Evolutionary conservation across 1,139 yeast genomes (phyloP).

Genomic region (Geotrichum europaeum): DNA sequence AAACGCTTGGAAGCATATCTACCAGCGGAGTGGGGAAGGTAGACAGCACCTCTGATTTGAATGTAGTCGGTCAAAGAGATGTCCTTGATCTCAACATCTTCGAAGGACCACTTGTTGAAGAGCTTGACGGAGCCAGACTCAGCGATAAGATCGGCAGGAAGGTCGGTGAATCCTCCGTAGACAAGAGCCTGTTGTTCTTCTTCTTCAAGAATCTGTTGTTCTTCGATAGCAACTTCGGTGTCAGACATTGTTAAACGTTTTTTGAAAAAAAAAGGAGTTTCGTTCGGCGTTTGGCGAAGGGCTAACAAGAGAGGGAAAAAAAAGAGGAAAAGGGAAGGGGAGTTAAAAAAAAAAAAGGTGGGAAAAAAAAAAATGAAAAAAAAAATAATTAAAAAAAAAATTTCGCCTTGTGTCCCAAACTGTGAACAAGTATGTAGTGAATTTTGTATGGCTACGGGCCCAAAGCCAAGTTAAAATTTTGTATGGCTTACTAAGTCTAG

Average conservation of each 20-base stretch:
- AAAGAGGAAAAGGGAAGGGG: neutral
- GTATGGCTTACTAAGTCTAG: neutral
- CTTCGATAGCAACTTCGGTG: neutral
- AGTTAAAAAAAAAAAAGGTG: neutral
- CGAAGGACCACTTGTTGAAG: conserved; percentile 99
- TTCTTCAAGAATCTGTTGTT: conserved; percentile 13
- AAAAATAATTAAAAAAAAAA: neutral
- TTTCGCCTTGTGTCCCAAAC: neutral
- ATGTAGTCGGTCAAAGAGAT: conserved; percentile 97
- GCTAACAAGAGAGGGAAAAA: neutral
- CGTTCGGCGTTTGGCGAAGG: neutral
- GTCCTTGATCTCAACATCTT: conserved; percentile 96
- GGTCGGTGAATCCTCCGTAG: conserved; percentile 50
- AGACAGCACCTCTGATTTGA: conserved; percentile 96
- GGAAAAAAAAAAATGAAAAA: neutral
- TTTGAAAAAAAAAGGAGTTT: neutral
- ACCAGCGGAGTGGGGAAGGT: conserved; percentile 99
- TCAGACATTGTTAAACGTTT: neutral
- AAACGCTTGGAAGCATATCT: conserved; percentile 99
- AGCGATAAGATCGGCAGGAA: conserved; percentile 95
- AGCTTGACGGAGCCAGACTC: conserved; percentile 95
- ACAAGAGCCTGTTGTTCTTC: conserved; percentile 21
- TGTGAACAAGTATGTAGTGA: neutral
- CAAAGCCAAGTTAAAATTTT: neutral
- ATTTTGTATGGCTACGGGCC: neutral